These are phyloP conservation scores for Podila verticillata DNA, from an alignment of 192 early-diverging fungal species.

Conservation along the genomic window DNA sequence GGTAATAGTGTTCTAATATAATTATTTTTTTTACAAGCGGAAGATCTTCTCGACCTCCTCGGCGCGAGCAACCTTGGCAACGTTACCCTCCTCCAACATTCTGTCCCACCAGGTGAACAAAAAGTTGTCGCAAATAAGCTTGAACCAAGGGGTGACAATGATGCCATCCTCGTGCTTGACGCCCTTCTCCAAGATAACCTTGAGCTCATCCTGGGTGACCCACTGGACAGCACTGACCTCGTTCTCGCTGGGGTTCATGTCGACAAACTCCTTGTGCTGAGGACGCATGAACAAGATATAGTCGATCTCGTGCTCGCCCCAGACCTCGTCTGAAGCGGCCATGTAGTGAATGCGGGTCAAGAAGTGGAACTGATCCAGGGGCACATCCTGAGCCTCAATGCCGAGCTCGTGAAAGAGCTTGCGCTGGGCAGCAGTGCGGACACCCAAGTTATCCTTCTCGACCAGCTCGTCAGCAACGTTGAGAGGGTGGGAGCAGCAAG, in stretches of 20 bases:
- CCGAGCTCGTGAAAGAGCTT: slow-evolving; percentile 98
- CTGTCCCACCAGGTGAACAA: slow-evolving; percentile 97
- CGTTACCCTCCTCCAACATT: slow-evolving; percentile 54
- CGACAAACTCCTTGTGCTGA: slow-evolving; percentile 65
- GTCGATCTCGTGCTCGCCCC: slow-evolving; percentile 99
- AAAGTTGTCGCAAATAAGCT: slow-evolving; percentile 90
- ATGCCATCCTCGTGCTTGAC: slow-evolving; percentile 35
- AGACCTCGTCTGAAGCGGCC: slow-evolving; percentile 93
- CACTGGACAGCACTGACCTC: slow-evolving; percentile 88
- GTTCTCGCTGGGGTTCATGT: slow-evolving; percentile 83
- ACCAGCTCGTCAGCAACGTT: slow-evolving; percentile 80
- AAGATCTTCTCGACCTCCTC: slow-evolving; percentile 45
- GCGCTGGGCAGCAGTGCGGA: slow-evolving; percentile 87
- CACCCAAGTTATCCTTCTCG: slow-evolving; percentile 78
- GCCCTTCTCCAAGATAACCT: slow-evolving; percentile 29
- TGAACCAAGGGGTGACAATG: slow-evolving; percentile 95
- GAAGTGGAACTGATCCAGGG: slow-evolving; percentile 85
- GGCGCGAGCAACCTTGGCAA: slow-evolving; percentile 34
- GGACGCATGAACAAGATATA: slow-evolving; percentile 93
- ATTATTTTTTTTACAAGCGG: slow-evolving; percentile 20
- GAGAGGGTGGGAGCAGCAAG: slow-evolving; percentile 98
- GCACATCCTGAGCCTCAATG: slow-evolving; percentile 80
- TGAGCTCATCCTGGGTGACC: slow-evolving; percentile 86
- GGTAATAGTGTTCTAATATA: not conserved
- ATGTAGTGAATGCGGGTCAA: slow-evolving; percentile 96